Evolutionary conservation across 352 stramenopile genomes (phyloP).

Genomic region (Phytophthora pistaciae): DNA sequence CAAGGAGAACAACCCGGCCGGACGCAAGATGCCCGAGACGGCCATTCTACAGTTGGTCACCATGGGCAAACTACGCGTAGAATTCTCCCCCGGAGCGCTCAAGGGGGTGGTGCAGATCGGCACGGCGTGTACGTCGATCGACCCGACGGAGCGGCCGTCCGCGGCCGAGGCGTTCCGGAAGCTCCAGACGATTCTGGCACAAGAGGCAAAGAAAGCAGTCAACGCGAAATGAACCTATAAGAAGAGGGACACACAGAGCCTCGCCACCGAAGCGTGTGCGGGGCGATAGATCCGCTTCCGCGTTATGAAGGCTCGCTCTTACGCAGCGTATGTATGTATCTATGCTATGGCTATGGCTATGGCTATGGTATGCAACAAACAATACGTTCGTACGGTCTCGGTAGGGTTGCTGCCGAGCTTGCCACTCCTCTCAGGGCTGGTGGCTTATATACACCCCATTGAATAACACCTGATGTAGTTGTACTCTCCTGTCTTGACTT

Average conservation of each 20-base stretch:
- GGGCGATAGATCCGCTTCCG: slow-evolving; percentile 32
- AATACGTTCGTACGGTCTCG: slow-evolving; percentile 24
- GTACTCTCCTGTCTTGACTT: slow-evolving; percentile 18
- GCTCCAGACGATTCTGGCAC: slow-evolving; percentile 46
- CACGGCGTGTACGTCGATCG: slow-evolving; percentile 47
- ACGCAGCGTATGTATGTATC: slow-evolving; percentile 18
- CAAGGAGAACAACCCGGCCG: slow-evolving; percentile 44
- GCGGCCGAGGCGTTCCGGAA: slow-evolving; percentile 46
- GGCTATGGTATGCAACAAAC: slow-evolving; percentile 6
- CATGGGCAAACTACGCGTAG: slow-evolving; percentile 49
- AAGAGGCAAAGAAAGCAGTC: slow-evolving; percentile 37
- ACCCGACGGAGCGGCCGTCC: slow-evolving; percentile 50
- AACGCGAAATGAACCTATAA: slow-evolving; percentile 45
- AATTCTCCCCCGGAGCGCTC: slow-evolving; percentile 40
- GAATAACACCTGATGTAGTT: slow-evolving; percentile 43
- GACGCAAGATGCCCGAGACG: slow-evolving; percentile 51
- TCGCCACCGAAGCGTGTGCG: slow-evolving; percentile 1
- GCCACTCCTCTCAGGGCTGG: slow-evolving; percentile 20
- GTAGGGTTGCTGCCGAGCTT: slow-evolving; percentile 20
- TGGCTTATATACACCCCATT: slow-evolving; percentile 28
- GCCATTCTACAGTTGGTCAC: slow-evolving; percentile 60
- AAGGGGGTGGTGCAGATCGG: slow-evolving; percentile 44
- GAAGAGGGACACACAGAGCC: slow-evolving; percentile 24
- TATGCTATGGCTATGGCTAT: background rate
- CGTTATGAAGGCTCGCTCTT: slow-evolving; percentile 37